Evolutionary conservation across 2,329 filamentous ascomycete genomes (phyloP).

Genomic region (Aspergillus fumigatiaffinis): DNA sequence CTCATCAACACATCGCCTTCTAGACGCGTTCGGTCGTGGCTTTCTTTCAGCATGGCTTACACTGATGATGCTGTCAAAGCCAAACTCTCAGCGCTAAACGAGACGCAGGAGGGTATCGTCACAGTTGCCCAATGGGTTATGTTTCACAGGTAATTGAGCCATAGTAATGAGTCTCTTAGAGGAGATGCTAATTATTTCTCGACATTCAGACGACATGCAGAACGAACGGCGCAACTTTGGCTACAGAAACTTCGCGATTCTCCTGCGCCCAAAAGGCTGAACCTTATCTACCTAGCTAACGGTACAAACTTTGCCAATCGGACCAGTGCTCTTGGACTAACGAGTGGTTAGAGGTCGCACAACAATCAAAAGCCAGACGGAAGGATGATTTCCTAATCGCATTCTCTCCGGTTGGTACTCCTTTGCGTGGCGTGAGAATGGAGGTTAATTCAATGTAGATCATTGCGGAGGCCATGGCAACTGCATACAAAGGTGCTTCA

Average conservation of each 20-base stretch:
- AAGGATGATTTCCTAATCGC: conserved; percentile 91
- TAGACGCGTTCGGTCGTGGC: neutral
- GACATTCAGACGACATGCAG: conserved; percentile 74
- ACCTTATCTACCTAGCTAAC: conserved; percentile 91
- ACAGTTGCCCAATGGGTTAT: conserved; percentile 99
- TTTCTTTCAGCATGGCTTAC: conserved; percentile 68
- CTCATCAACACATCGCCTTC: neutral
- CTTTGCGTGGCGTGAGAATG: neutral
- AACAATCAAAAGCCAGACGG: conserved; percentile 88
- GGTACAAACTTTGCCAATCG: conserved; percentile 52
- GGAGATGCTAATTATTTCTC: conserved; percentile 12
- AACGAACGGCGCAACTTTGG: conserved; percentile 89
- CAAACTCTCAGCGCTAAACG: conserved; percentile 91
- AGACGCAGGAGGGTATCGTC: conserved; percentile 95
- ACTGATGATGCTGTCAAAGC: conserved; percentile 92
- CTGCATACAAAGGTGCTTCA: conserved; percentile 86
- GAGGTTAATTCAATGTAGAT: conserved; percentile 45
- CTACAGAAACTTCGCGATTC: conserved; percentile 84
- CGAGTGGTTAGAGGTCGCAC: conserved; percentile 70
- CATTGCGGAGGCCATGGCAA: conserved; percentile 82
- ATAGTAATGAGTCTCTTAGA: conserved; percentile 8
- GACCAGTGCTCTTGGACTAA: conserved; percentile 17
- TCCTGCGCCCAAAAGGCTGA: conserved; percentile 77
- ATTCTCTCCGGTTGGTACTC: conserved; percentile 65
- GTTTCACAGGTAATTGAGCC: conserved; percentile 76